Evolutionary conservation across 768 basidiomycete genomes (phyloP).

Genomic region (Tylopilus rubrobrunneus): DNA sequence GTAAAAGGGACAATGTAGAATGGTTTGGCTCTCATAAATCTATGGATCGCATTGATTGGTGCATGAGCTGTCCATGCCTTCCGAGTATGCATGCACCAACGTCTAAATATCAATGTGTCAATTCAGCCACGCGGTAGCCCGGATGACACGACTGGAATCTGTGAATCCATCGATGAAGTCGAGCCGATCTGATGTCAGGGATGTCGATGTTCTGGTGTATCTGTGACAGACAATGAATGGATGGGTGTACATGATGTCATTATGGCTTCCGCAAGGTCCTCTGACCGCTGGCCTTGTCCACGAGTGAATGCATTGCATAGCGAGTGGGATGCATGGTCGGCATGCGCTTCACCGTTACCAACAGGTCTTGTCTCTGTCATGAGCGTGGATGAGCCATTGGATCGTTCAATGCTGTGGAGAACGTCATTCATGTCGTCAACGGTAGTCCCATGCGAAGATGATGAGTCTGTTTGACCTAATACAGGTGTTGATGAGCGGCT

Average conservation of each 20-base stretch:
- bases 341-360: constrained; percentile 10
- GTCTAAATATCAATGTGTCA: constrained; percentile 13
- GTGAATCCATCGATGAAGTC: constrained; percentile 37
- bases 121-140: constrained; percentile 7
- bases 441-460: constrained; percentile 22
- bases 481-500: constrained; percentile 30
- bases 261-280: constrained; percentile 8
- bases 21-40: constrained; percentile 20
- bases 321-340: constrained; percentile 8
- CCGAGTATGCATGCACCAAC: constrained; percentile 16
- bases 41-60: constrained; percentile 16
- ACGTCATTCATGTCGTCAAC: constrained; percentile 28
- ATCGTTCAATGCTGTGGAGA: constrained; percentile 26
- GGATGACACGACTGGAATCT: constrained; percentile 8
- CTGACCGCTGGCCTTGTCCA: constrained; percentile 9
- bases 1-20: constrained; percentile 15
- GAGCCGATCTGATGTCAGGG: constrained; percentile 40
- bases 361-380: constrained; percentile 10
- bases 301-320: neutral
- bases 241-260: constrained; percentile 21
- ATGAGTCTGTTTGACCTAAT: constrained; percentile 35
- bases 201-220: constrained; percentile 18
- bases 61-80: constrained; percentile 19
- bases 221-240: constrained; percentile 25
- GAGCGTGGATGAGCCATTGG: constrained; percentile 13